Evolutionary conservation across 139 green algal genomes (phyloP), one percentile per base, ranked within the genome.

Genomic region (Chlorella sp.): DNA sequence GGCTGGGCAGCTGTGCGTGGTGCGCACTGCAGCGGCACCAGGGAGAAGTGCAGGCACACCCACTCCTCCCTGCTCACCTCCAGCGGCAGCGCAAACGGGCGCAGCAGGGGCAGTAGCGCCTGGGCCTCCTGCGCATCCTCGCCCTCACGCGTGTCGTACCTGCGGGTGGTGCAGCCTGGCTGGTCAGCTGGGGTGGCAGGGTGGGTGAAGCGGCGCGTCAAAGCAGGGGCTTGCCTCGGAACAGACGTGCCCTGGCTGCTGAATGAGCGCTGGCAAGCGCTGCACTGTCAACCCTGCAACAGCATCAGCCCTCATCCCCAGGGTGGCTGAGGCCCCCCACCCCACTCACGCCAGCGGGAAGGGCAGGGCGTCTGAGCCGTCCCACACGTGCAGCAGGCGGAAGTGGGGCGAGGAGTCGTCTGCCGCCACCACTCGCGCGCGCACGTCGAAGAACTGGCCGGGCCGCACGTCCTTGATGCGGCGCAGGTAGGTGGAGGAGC

Each of bases 341-440:
- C 16, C 1, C 20, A 38, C 84, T 65, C 46, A 90, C 87, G 13
- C 54, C 16, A 54, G 24, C 0, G 87, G 80, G 32, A 89, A 85
- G 26, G 89, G 86, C 34, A 84, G 38, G 2, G 87, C 76, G 51
- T 92, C 87, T 36, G 89, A 88, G 32, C 82, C 84, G 76, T 92
- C 89, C 89, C 89, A 92, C 32, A 91, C 41, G 65, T 72, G 84
- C 24, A 91, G 65, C 28, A 90, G 48, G n/a, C 51, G 34, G 34
- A 46, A 54, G 34, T 41, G n/a, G 24, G 41, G 30, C 24, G 70
- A n/a, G 38, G n/a, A 36, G 64, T 74, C 17, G 32, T 86, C 87
- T 5, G 40, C 26, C 4, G 68, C 83, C 54, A 75, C 40, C 72
- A 90, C 89, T 36, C 58, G 64, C 38, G 48, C 81, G 13, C 85